Conservation (phyloP, 208 protist species). For the Balamuthia mandrillaris region DNA sequence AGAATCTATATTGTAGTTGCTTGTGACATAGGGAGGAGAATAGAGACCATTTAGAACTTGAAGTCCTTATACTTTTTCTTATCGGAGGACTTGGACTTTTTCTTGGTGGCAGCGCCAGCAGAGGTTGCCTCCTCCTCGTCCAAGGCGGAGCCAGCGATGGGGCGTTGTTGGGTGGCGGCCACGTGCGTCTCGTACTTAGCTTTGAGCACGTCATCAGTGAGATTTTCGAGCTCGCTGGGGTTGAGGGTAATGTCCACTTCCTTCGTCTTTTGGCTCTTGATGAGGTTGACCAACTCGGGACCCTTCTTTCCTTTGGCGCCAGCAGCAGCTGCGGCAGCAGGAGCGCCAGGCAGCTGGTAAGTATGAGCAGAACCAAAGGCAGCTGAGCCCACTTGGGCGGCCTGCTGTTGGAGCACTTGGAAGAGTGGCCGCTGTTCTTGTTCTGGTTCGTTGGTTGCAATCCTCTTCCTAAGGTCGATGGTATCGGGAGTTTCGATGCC, state of each 20-base stretch:
- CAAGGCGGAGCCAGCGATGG: constrained; percentile 31
- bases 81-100: constrained; percentile 12
- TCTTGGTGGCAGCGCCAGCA: constrained; percentile 40
- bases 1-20: too few relatives aligned
- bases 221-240: constrained; percentile 52
- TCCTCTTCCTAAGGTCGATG: constrained; percentile 66
- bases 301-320: neutral
- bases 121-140: neutral
- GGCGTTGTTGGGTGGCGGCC: neutral
- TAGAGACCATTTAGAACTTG: constrained; percentile 63
- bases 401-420: constrained; percentile 61
- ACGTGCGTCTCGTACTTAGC: constrained; percentile 55
- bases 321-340: neutral
- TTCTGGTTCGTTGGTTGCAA: neutral
- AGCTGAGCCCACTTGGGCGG: constrained; percentile 2
- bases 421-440: constrained; percentile 53
- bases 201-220: constrained; percentile 39
- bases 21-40: too few relatives aligned
- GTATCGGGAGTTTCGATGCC: constrained; percentile 67
- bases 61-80: constrained; percentile 64
- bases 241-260: constrained; percentile 51
- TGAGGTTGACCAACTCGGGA: constrained; percentile 44
- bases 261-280: constrained; percentile 41
- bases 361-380: constrained; percentile 49
- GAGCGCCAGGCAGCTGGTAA: constrained; percentile 36